Conservation (phyloP, 73 alveolate species). For the Diophrys appendiculata region DNA sequence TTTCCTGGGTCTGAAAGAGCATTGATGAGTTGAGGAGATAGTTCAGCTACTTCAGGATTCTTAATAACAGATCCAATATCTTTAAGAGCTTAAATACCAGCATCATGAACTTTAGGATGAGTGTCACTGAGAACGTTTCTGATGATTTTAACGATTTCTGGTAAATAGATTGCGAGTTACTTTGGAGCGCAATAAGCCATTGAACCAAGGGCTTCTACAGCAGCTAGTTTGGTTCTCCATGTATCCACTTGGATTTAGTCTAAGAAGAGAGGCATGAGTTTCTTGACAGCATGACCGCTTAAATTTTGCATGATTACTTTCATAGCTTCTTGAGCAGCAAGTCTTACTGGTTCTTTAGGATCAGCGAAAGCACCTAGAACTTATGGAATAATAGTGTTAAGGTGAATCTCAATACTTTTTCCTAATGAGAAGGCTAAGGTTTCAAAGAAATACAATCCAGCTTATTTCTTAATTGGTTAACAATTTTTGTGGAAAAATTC, state of each 20-base stretch:
- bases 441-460: slow-evolving; percentile 57
- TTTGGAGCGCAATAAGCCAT: slow-evolving; percentile 87
- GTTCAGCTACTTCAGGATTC: slow-evolving; percentile 79
- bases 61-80: slow-evolving; percentile 78
- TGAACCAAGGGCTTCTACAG: slow-evolving; percentile 82
- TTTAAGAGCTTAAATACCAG: slow-evolving; percentile 71
- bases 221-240: slow-evolving; percentile 83
- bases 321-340: slow-evolving; percentile 60
- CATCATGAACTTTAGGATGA: slow-evolving; percentile 82
- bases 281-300: slow-evolving; percentile 73
- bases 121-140: slow-evolving; percentile 78
- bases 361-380: slow-evolving; percentile 71
- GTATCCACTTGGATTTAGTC: slow-evolving; percentile 69
- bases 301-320: slow-evolving; percentile 62
- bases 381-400: slow-evolving; percentile 52
- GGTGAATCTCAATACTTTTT: slow-evolving; percentile 65
- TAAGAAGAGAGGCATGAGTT: slow-evolving; percentile 65
- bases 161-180: slow-evolving; percentile 64
- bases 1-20: slow-evolving; percentile 69
- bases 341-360: slow-evolving; percentile 64
- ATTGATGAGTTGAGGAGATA: slow-evolving; percentile 49
- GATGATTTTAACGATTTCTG: slow-evolving; percentile 69
- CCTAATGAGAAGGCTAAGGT: slow-evolving; percentile 66
- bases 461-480: slow-evolving; percentile 49
- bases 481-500: slow-evolving; percentile 44